Base-by-base conservation (phyloP, 129 eudicot species). In the Lactuca sativa region DNA sequence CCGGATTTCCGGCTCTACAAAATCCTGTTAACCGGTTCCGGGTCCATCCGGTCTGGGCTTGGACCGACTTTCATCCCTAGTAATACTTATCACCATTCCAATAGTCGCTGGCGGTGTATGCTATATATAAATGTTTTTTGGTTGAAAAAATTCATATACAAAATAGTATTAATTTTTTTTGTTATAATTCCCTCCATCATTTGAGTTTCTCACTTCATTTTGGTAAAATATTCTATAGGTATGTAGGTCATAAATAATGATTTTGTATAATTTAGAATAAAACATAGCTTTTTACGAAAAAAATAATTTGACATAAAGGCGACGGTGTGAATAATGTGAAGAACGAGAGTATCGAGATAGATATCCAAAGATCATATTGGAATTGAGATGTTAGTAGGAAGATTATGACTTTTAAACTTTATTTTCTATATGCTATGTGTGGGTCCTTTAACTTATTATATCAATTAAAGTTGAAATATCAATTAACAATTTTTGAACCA, bases 341-440 rank as follows among this genome's bases (percentile, higher is more conserved):
- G 74, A 44, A 61, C 25, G 80, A 76, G 57, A 69, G 55, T 30
- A 76, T 76, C 81, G 81, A 76, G 81, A 76, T 76, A 66, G 81
- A 76, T 69, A 52, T 70, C 21, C 81, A 76, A 76, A 69, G 67
- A 76, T 76, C 81, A 76, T 58, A 76, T 60, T 57, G 79, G 48
- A 76, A 76, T 76, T 52, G 72, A 64, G 52, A 64, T 74, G 78
- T 55, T 64, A 74, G 59, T 34, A 64, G 58, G 73, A 62, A 68
- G 74, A 60, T 68, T 69, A 69, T 34, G 63, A 54, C 75, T 53
- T 76, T 76, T 76, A 61, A 61, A 13, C 81, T 76, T 76, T 69
- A 52, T 15, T 76, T 69, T 62, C 30, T 53, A 76, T 61, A 61
- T 53, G 69, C 74, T 68, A 13, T 51, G 51, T 54, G 75, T 61